These are phyloP conservation scores for Globisporangium irregulare DNA, from an alignment of 352 stramenopile species.

Conservation along the genomic window DNA sequence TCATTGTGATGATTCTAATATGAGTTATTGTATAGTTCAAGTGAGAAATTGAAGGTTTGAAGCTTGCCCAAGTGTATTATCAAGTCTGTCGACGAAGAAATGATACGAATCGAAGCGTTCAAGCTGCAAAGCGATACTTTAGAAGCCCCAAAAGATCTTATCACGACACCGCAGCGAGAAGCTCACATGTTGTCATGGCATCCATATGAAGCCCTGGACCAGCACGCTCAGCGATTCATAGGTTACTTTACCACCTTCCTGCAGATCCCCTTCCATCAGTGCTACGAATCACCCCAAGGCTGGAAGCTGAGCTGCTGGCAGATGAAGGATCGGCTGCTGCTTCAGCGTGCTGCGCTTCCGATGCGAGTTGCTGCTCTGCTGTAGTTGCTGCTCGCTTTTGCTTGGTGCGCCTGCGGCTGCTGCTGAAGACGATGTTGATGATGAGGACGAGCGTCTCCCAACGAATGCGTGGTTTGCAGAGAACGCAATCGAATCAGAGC, in stretches of 20 bases:
- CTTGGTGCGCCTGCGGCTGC: not conserved
- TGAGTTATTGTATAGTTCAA: constrained; percentile 20
- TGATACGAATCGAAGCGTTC: not conserved
- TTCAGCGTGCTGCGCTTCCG: not conserved
- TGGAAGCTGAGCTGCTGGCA: constrained; percentile 10
- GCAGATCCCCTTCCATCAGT: too few relatives aligned
- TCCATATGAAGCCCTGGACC: too few relatives aligned
- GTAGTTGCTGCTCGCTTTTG: not conserved
- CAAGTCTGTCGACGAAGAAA: not conserved
- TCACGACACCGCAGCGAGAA: not conserved
- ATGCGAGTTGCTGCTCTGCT: not conserved
- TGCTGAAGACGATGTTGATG: not conserved
- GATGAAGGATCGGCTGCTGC: not conserved
- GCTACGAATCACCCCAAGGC: not conserved
- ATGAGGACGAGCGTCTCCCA: constrained; percentile 5
- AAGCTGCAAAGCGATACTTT: not conserved
- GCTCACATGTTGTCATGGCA: not conserved
- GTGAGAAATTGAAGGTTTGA: not conserved
- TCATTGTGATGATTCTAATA: constrained; percentile 11
- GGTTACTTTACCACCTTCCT: too few relatives aligned
- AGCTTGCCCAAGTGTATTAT: not conserved
- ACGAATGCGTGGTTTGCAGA: constrained; percentile 9
- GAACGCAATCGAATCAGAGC: not conserved
- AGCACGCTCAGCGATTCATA: too few relatives aligned
- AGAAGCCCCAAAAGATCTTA: not conserved